Percentiles rank a stretch among this genome's conserved stretches.
These are phyloP conservation scores for Pezicula rhizophila DNA, from an alignment of 2,329 filamentous ascomycete species.

Conservation along the genomic window DNA sequence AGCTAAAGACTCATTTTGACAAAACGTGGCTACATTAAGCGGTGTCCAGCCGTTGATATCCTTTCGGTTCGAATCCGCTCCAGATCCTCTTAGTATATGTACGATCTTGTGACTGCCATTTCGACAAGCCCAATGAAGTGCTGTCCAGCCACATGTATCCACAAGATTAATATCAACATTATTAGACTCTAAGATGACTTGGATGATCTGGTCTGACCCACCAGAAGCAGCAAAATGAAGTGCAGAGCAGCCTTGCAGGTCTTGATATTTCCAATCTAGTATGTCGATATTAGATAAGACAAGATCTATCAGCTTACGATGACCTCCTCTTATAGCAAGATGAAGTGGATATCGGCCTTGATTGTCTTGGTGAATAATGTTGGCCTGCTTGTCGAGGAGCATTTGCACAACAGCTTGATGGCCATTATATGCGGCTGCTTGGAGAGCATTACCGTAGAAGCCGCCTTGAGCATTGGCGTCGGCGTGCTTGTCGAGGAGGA, in stretches of 20 bases:
- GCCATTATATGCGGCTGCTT: too few relatives aligned
- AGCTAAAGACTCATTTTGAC: slow-evolving; percentile 3
- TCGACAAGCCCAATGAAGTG: slow-evolving; percentile 10
- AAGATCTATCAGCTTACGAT: slow-evolving; percentile 3
- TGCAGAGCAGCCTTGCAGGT: slow-evolving; percentile 6
- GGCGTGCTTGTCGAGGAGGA: too few relatives aligned
- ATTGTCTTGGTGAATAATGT: slow-evolving; percentile 7
- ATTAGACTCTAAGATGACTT: slow-evolving; percentile 5
- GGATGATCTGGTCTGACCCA: slow-evolving; percentile 3
- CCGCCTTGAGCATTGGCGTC: too few relatives aligned
- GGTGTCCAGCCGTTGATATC: slow-evolving; percentile 7
- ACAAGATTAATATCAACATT: slow-evolving; percentile 5
- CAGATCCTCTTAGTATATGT: slow-evolving; percentile 5
- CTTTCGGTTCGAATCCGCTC: slow-evolving; percentile 5
- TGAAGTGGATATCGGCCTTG: slow-evolving; percentile 4
- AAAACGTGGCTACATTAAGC: slow-evolving; percentile 7
- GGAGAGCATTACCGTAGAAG: too few relatives aligned
- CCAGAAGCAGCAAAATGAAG: slow-evolving; percentile 8
- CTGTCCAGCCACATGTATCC: slow-evolving; percentile 7
- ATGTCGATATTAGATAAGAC: slow-evolving; percentile 3
- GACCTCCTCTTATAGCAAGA: slow-evolving; percentile 5
- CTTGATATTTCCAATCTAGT: slow-evolving; percentile 8
- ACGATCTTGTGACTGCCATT: slow-evolving; percentile 6
- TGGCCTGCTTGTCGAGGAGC: slow-evolving; percentile 11
- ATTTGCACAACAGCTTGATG: slow-evolving; percentile 6